Percentiles rank a stretch among this genome's conserved stretches.
These are phyloP conservation scores for Talaromyces sp. DNA, from an alignment of 2,329 filamentous ascomycete species.

Conservation along the genomic window DNA sequence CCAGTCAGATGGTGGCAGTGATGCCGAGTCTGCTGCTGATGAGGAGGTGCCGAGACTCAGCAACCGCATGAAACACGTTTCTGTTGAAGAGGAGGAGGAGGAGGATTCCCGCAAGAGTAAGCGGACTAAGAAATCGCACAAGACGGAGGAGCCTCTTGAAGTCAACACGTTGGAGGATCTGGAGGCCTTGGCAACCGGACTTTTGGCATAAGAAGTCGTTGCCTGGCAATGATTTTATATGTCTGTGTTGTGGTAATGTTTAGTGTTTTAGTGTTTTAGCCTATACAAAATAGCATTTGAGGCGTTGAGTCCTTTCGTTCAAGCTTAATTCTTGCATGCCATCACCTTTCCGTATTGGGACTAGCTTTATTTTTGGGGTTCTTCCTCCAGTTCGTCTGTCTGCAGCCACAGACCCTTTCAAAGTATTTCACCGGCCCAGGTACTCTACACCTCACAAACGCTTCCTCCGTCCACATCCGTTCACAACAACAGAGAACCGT, in stretches of 20 bases:
- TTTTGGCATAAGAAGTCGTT: constrained; percentile 29
- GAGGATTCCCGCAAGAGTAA: constrained; percentile 25
- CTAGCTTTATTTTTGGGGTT: neutral
- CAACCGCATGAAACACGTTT: constrained; percentile 41
- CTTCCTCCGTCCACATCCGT: neutral
- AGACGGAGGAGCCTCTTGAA: constrained; percentile 26
- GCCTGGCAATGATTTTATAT: neutral
- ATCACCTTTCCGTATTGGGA: neutral
- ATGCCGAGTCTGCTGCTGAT: constrained; percentile 23
- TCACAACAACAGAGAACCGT: neutral
- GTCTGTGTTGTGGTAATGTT: neutral
- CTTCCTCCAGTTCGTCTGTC: neutral
- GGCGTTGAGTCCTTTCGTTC: neutral
- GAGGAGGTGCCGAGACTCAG: constrained; percentile 21
- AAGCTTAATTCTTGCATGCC: neutral
- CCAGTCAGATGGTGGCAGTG: constrained; percentile 19
- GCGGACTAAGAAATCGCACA: constrained; percentile 23
- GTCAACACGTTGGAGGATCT: constrained; percentile 48
- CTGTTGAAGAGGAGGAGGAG: constrained; percentile 28
- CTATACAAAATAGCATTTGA: neutral
- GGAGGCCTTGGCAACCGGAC: constrained; percentile 46
- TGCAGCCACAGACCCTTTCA: neutral
- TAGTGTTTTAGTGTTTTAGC: neutral
- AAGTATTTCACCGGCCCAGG: neutral
- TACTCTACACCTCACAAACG: neutral